These are phyloP conservation scores for Coleophoma crateriformis DNA, from an alignment of 2,329 filamentous ascomycete species.

Conservation along the genomic window DNA sequence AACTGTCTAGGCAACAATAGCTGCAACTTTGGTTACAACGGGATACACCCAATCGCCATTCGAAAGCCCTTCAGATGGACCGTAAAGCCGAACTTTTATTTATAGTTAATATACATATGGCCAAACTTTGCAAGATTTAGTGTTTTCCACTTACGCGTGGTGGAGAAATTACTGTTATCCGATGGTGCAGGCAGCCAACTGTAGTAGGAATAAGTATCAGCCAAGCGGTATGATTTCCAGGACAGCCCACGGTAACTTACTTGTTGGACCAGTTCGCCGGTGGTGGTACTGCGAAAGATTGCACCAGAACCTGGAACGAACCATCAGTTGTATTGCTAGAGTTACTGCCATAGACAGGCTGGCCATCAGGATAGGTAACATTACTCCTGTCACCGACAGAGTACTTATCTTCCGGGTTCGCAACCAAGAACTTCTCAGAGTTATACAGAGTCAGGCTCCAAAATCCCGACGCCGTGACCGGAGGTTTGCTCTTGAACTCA, in stretches of 20 bases:
- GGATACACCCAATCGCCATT: not conserved
- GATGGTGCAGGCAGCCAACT: no score
- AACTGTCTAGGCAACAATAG: no score
- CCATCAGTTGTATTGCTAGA: not conserved
- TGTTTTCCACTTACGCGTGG: no score
- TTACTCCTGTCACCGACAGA: constrained; percentile 1
- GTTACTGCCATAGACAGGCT: not conserved
- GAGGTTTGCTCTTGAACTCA: constrained; percentile 18
- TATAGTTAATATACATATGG: no score
- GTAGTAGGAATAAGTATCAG: no score
- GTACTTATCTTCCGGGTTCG: not conserved
- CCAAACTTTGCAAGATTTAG: no score
- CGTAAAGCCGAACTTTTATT: not conserved
- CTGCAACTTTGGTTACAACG: not conserved
- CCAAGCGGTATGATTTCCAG: no score
- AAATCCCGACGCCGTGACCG: constrained; percentile 8
- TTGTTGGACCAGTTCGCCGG: not conserved
- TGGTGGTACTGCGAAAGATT: not conserved
- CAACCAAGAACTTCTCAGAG: constrained; percentile 1
- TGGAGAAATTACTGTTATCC: no score
- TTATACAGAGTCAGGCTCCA: constrained; percentile 8
- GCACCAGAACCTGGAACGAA: not conserved
- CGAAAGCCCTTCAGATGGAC: not conserved
- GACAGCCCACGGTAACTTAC: no score
- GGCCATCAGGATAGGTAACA: not conserved